Percentiles rank a stretch among this genome's conserved stretches.
Conservation (phyloP, 1,284 basidiomycete genomes). For the Trichosporon inkin region DNA sequence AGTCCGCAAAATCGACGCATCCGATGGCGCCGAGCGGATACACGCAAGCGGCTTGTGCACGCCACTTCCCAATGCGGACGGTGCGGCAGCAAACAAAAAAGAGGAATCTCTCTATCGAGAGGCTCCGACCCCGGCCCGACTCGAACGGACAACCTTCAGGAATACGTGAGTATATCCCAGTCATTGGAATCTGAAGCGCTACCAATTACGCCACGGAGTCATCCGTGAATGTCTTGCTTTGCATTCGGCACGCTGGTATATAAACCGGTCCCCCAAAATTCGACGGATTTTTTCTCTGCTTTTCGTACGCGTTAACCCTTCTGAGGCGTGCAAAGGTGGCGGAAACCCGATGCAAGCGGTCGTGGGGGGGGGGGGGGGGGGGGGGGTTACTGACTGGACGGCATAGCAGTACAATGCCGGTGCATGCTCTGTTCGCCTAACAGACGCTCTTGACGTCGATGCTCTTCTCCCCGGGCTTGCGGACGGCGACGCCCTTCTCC, state of each 20-base stretch:
- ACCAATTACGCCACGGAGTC: conserved; percentile 9
- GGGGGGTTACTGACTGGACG: too few species aligned
- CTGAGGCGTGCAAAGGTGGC: background rate
- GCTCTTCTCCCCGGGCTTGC: conserved; percentile 41
- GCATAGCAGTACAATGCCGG: background rate
- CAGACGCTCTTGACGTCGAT: conserved; percentile 46
- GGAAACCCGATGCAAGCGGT: background rate
- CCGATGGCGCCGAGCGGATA: background rate
- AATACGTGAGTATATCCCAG: conserved; percentile 7
- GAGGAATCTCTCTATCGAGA: conserved; percentile 10
- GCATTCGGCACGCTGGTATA: too few species aligned
- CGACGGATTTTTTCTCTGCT: too few species aligned
- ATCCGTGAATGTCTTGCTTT: background rate
- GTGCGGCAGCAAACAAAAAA: too few species aligned
- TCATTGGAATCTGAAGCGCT: conserved; percentile 9
- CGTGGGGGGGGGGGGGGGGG: too few species aligned
- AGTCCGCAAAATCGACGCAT: too few species aligned
- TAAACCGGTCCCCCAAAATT: too few species aligned
- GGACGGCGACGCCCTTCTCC: conserved; percentile 76
- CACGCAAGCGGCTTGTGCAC: background rate
- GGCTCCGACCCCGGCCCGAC: conserved; percentile 8
- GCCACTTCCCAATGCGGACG: too few species aligned
- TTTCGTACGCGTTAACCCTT: too few species aligned
- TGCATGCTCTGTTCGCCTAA: conserved; percentile 14
- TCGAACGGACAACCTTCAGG: conserved; percentile 9